Percentiles rank a stretch among this genome's conserved stretches.
These are phyloP conservation scores for Cryptococcus neoformans DNA, from an alignment of 1,284 basidiomycete species.

Conservation along the genomic window DNA sequence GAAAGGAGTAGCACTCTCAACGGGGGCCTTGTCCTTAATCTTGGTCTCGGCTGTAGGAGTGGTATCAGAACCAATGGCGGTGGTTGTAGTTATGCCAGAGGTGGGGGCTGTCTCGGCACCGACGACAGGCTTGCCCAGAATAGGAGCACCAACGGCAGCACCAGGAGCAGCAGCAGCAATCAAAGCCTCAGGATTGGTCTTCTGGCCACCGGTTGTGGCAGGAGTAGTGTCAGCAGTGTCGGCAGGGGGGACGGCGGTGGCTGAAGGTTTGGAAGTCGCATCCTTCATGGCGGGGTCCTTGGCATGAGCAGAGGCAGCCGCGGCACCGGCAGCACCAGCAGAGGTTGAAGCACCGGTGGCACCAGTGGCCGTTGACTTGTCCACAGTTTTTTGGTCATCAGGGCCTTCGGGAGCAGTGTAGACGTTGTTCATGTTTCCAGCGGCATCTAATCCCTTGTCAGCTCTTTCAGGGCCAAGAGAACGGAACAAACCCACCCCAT, in stretches of 20 bases:
- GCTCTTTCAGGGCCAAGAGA: neutral
- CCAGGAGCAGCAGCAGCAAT: constrained; percentile 29
- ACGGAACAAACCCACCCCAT: constrained; percentile 39
- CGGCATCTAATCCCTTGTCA: constrained; percentile 32
- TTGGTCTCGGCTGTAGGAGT: neutral
- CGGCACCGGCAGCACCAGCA: neutral
- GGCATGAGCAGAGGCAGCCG: neutral
- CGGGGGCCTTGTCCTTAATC: neutral
- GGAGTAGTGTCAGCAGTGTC: constrained; percentile 3
- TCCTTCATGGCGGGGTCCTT: neutral
- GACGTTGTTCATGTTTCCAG: constrained; percentile 51
- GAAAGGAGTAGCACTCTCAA: neutral
- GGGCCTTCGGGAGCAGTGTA: constrained; percentile 37
- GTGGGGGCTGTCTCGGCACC: neutral
- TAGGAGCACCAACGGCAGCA: constrained; percentile 17
- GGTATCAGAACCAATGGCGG: neutral
- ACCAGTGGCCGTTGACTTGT: neutral
- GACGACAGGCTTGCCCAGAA: constrained; percentile 4
- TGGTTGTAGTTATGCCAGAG: neutral
- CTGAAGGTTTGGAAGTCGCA: neutral
- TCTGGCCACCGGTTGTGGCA: constrained; percentile 1
- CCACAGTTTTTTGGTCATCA: neutral
- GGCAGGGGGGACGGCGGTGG: constrained; percentile 4
- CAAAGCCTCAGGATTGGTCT: constrained; percentile 21
- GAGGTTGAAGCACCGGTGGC: neutral